A percentile compares a stretch with the other conserved stretches of the same genome.
These are phyloP conservation scores for Coniochaeta ligniaria DNA, from an alignment of 2,329 filamentous ascomycete species.

Conservation along the genomic window DNA sequence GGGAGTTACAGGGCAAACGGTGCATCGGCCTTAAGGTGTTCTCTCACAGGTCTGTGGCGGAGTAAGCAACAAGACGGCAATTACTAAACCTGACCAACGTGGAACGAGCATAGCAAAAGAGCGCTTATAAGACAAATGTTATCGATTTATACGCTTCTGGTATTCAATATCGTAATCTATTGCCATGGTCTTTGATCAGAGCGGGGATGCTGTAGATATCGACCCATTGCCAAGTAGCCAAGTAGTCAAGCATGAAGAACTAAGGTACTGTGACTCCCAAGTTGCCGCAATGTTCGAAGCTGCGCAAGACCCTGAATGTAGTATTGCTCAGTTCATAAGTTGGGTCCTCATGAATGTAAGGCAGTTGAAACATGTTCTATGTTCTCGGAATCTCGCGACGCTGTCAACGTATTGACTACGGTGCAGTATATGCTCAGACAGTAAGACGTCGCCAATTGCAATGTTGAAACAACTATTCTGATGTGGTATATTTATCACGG, in stretches of 20 bases:
- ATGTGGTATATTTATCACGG: too few species aligned
- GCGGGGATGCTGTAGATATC: neutral
- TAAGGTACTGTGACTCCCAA: too few species aligned
- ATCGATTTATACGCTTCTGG: neutral
- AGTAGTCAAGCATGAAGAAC: neutral
- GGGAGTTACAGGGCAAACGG: neutral
- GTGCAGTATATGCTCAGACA: too few species aligned
- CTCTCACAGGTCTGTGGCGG: neutral
- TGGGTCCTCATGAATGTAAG: too few species aligned
- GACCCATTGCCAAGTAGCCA: neutral
- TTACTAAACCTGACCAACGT: neutral
- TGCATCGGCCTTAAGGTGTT: neutral
- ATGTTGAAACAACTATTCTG: too few species aligned
- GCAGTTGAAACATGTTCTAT: too few species aligned
- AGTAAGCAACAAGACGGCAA: neutral
- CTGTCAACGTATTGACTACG: too few species aligned
- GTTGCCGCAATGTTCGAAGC: neutral
- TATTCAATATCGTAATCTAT: too few species aligned
- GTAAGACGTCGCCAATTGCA: too few species aligned
- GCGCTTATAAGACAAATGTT: too few species aligned
- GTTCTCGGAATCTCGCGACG: too few species aligned
- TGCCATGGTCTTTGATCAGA: neutral
- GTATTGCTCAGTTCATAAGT: too few species aligned
- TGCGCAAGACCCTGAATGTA: neutral
- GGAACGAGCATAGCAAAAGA: neutral